A percentile compares a stretch with the other conserved stretches of the same genome.
These are phyloP conservation scores for Cladophialophora carrionii DNA, from an alignment of 2,329 filamentous ascomycete species.

Conservation along the genomic window DNA sequence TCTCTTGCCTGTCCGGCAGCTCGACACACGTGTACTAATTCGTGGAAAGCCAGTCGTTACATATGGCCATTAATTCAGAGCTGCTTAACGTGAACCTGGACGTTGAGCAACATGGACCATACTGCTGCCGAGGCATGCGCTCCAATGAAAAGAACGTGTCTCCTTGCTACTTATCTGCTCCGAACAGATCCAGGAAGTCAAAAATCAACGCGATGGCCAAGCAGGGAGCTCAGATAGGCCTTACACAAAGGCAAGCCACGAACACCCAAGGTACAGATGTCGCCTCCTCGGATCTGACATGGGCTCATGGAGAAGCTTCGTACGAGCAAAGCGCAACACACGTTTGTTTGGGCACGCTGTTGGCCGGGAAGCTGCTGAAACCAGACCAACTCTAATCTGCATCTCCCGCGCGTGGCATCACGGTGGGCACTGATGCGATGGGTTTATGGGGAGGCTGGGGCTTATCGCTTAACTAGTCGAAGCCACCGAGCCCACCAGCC, in stretches of 20 bases:
- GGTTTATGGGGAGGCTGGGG: not conserved
- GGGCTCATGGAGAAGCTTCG: not conserved
- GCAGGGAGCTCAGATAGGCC: not conserved
- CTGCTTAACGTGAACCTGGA: not conserved
- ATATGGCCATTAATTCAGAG: not conserved
- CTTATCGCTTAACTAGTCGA: slow-evolving; percentile 6
- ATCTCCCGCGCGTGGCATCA: not conserved
- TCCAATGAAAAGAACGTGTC: not conserved
- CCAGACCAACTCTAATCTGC: not conserved
- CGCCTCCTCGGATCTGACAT: not conserved
- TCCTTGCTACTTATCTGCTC: not conserved
- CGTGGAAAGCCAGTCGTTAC: not conserved
- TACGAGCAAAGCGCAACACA: not conserved
- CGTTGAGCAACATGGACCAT: not conserved
- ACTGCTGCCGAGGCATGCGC: not conserved
- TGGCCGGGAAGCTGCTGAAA: slow-evolving; percentile 7
- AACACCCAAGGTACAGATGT: not conserved
- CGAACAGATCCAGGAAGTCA: not conserved
- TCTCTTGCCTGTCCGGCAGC: not conserved
- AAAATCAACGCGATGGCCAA: not conserved
- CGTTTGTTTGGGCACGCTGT: slow-evolving; percentile 8
- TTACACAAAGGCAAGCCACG: slow-evolving; percentile 9
- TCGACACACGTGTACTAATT: not conserved
- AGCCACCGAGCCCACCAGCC: not conserved
- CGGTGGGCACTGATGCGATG: not conserved